Evolutionary conservation across 176 grass and related monocot species (phyloP).

Genomic region (Ampelocalamus luodianensis): DNA sequence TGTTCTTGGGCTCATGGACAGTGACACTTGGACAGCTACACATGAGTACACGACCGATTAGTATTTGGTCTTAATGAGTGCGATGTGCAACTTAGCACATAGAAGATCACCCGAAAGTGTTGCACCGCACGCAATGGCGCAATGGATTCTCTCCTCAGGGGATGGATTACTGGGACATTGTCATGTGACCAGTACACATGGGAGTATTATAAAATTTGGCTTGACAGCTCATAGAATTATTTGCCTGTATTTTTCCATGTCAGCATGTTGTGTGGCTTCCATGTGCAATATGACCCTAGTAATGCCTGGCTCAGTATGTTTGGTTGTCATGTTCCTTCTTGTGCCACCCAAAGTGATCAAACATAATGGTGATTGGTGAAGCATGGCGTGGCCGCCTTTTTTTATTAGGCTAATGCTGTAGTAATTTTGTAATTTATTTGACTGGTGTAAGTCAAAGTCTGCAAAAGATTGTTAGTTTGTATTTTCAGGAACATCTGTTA

Average conservation of each 20-base stretch:
- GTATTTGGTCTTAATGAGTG: not conserved
- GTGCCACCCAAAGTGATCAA: not conserved
- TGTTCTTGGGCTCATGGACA: not conserved
- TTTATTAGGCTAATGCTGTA: not conserved
- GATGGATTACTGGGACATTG: not conserved
- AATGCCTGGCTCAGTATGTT: not conserved
- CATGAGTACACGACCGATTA: not conserved
- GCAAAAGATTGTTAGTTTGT: not conserved
- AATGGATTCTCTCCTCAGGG: not conserved
- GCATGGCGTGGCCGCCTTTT: not conserved
- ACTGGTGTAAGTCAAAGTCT: not conserved
- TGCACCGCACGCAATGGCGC: constrained; percentile 27
- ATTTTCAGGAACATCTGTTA: constrained; percentile 21
- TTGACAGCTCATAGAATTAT: constrained; percentile 28
- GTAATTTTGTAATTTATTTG: not conserved
- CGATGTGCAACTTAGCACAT: constrained; percentile 6
- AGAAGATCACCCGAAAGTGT: constrained; percentile 22
- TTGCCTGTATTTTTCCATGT: constrained; percentile 21
- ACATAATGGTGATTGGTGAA: not conserved
- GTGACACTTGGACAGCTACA: not conserved
- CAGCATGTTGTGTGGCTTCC: not conserved
- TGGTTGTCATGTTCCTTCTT: not conserved
- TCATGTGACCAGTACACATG: constrained; percentile 31
- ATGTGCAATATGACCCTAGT: not conserved
- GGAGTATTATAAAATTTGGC: constrained; percentile 32